Conservation (phyloP, 169 alveolate species). For the Eimeria nieschulzi region DNA sequence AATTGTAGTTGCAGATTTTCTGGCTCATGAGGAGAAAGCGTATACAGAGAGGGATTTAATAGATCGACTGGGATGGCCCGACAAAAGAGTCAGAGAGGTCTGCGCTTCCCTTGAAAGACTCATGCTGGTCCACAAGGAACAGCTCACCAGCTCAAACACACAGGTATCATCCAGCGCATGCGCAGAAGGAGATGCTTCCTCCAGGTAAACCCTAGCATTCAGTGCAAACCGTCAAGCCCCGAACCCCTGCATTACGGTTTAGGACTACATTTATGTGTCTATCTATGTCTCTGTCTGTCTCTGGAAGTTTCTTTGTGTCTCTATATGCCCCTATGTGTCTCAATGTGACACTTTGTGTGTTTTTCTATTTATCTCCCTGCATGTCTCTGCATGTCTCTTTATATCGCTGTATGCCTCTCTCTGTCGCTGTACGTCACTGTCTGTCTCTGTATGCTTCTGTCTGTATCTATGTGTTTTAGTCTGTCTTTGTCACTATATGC, state of each 20-base stretch:
- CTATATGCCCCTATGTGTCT: no score
- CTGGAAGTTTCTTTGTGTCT: not conserved
- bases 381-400: not conserved
- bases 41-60: constrained; percentile 70
- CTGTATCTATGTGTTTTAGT: no score
- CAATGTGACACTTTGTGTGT: no score
- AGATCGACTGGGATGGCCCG: constrained; percentile 72
- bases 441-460: no score
- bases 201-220: not conserved
- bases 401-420: no score
- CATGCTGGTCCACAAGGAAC: constrained; percentile 57
- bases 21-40: constrained; percentile 69
- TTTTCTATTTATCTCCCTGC: not conserved
- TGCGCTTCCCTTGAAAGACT: constrained; percentile 68
- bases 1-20: constrained; percentile 66
- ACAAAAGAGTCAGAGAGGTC: constrained; percentile 72
- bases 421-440: no score
- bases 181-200: constrained; percentile 15
- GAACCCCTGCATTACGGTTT: not conserved
- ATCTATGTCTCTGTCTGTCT: not conserved
- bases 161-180: not conserved
- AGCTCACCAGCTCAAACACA: not conserved
- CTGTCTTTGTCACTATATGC: no score
- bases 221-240: not conserved
- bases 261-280: not conserved